These are phyloP conservation scores for Fomitopsis schrenkii DNA, from an alignment of 1,284 basidiomycete genomes.

Conservation along the genomic window DNA sequence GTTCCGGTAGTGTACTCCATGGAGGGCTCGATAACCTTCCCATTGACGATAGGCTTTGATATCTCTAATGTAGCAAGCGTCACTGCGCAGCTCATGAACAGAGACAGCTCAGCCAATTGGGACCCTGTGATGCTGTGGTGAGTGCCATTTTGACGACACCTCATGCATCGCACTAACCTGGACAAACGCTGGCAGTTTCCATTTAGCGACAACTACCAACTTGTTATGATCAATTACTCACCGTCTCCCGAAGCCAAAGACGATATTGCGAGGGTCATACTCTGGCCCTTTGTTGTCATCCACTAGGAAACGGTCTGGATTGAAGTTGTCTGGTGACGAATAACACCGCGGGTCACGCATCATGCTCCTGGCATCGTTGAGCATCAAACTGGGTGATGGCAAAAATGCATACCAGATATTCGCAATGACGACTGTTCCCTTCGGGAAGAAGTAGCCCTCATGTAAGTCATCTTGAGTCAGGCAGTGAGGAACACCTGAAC, in stretches of 20 bases:
- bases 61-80: slow-evolving; percentile 29
- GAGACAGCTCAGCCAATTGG: slow-evolving; percentile 28
- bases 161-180: slow-evolving; percentile 3
- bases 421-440: slow-evolving; percentile 24
- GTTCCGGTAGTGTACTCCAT: slow-evolving; percentile 21
- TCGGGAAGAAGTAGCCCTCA: slow-evolving; percentile 25
- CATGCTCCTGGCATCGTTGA: slow-evolving; percentile 19
- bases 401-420: slow-evolving; percentile 18
- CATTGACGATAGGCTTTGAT: slow-evolving; percentile 23
- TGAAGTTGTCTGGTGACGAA: slow-evolving; percentile 25
- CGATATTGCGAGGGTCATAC: slow-evolving; percentile 19
- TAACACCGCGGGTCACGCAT: slow-evolving; percentile 21
- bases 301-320: slow-evolving; percentile 26
- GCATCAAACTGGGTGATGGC: too few species aligned
- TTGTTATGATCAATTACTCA: slow-evolving; percentile 5
- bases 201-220: background rate
- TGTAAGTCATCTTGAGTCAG: slow-evolving; percentile 26
- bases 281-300: slow-evolving; percentile 15
- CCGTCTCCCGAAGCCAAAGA: slow-evolving; percentile 27
- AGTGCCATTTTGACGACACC: too few species aligned
- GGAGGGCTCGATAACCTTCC: slow-evolving; percentile 20
- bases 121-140: slow-evolving; percentile 9
- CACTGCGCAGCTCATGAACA: slow-evolving; percentile 28
- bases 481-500: slow-evolving; percentile 22
- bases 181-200: slow-evolving; percentile 9